A percentile compares a stretch with the other conserved stretches of the same genome.
Conservation (phyloP, 208 protist species). For the Acanthamoeba culbertsoni region DNA sequence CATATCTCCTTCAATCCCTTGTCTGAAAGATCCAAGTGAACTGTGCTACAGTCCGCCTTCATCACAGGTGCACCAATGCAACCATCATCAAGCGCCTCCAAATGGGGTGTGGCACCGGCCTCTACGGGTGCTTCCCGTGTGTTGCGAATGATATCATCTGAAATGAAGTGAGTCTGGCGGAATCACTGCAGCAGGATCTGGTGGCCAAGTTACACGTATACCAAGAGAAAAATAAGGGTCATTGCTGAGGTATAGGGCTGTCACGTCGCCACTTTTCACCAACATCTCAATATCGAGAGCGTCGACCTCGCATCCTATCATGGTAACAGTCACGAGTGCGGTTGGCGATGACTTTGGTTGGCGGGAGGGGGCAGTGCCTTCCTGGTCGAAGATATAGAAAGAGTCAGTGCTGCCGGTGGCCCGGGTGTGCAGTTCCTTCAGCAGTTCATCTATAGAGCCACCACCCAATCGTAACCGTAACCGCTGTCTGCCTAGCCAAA, state of each 20-base stretch:
- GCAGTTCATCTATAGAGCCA: not conserved
- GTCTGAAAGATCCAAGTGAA: not conserved
- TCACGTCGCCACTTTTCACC: not conserved
- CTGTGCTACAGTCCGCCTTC: not conserved
- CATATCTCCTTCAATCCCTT: not conserved
- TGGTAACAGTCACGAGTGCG: too few relatives aligned
- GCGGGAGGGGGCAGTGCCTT: not conserved
- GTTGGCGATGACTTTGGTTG: too few relatives aligned
- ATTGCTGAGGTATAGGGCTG: not conserved
- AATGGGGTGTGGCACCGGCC: not conserved
- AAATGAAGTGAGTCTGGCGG: not conserved
- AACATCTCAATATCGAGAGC: not conserved
- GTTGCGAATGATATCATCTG: too few relatives aligned
- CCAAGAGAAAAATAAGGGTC: not conserved
- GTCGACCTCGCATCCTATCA: not conserved
- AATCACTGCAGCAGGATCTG: not conserved
- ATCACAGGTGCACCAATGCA: not conserved
- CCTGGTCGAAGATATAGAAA: not conserved
- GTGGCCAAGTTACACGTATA: not conserved
- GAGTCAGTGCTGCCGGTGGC: not conserved
- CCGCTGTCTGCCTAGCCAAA: too few relatives aligned
- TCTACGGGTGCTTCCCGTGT: not conserved
- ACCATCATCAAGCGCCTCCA: not conserved
- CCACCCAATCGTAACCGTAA: too few relatives aligned
- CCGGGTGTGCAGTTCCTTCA: not conserved